phyloP scores from a whole-genome alignment of 768 basidiomycete genomes.

The Russula abietina region DNA sequence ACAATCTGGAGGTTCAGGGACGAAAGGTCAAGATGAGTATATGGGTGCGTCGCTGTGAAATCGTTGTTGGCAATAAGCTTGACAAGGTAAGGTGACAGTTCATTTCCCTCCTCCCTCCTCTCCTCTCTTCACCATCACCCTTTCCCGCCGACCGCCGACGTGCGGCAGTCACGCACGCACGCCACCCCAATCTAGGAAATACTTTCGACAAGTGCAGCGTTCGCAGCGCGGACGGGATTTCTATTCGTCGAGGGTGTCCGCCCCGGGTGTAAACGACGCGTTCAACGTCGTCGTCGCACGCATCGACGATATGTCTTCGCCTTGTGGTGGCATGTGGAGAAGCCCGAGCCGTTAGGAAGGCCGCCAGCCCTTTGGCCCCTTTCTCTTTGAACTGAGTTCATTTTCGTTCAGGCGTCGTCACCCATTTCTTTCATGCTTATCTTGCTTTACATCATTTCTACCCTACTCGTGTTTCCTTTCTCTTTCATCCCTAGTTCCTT shows the following conservation, averaged over 20 bases:
- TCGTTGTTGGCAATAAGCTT: conserved; percentile 91
- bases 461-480: no score
- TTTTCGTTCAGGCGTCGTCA: conserved; percentile 87
- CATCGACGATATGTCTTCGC: conserved; percentile 77
- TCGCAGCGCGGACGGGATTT: conserved; percentile 75
- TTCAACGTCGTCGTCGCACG: conserved; percentile 71
- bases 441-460: no score
- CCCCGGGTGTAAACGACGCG: conserved; percentile 73
- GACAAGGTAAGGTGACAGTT: conserved; percentile 59
- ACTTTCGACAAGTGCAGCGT: conserved; percentile 81
- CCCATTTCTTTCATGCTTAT: no score
- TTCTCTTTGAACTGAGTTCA: no score
- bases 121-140: neutral
- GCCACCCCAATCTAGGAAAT: conserved; percentile 51
- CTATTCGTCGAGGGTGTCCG: conserved; percentile 89
- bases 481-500: no score
- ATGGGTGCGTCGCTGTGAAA: conserved; percentile 75
- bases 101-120: neutral
- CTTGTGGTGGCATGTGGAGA: conserved; percentile 57
- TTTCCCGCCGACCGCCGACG: neutral
- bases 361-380: no score
- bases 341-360: conserved; percentile 26
- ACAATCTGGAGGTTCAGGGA: conserved; percentile 81
- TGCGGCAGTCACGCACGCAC: neutral
- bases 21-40: conserved; percentile 90